A percentile compares a stretch with the other conserved stretches of the same genome.
Conservation (phyloP, 2,329 filamentous ascomycete species). For the Phoma sp. region DNA sequence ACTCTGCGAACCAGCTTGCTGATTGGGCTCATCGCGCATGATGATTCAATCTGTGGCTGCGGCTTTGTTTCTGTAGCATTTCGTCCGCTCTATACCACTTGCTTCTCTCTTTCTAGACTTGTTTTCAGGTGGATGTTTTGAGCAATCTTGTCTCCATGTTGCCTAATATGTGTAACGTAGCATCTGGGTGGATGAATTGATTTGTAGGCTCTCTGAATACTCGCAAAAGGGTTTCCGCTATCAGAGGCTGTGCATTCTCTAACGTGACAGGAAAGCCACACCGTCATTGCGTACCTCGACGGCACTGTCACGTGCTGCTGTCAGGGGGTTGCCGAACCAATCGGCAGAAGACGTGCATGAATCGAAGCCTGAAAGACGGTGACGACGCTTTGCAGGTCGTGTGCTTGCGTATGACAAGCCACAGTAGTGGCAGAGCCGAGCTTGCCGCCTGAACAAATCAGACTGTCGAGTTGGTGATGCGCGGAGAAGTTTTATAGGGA, state of each 20-base stretch:
- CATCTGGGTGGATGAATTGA: constrained; percentile 9
- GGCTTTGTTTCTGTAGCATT: background rate
- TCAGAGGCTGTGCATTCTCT: background rate
- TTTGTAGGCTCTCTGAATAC: background rate
- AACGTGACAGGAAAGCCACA: background rate
- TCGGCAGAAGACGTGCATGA: constrained; percentile 12
- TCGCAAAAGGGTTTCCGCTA: background rate
- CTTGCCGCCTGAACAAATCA: constrained; percentile 11
- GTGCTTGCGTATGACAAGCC: constrained; percentile 15
- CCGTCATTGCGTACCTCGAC: constrained; percentile 4
- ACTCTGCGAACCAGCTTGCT: constrained; percentile 44
- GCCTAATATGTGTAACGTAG: too few species aligned
- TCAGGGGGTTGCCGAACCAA: constrained; percentile 12
- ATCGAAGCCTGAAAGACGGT: constrained; percentile 1
- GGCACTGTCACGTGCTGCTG: constrained; percentile 10
- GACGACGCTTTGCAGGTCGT: constrained; percentile 16
- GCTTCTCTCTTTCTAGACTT: background rate
- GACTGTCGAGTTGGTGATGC: background rate
- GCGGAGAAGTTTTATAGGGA: background rate
- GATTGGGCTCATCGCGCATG: constrained; percentile 47
- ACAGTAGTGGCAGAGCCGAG: constrained; percentile 12
- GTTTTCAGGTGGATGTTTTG: background rate
- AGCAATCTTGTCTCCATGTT: background rate
- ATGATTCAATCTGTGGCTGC: background rate
- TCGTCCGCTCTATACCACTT: constrained; percentile 14